A percentile compares a stretch with the other conserved stretches of the same genome.
Conservation (phyloP, 441 rosid genomes). For the Jatropha podagrica region DNA sequence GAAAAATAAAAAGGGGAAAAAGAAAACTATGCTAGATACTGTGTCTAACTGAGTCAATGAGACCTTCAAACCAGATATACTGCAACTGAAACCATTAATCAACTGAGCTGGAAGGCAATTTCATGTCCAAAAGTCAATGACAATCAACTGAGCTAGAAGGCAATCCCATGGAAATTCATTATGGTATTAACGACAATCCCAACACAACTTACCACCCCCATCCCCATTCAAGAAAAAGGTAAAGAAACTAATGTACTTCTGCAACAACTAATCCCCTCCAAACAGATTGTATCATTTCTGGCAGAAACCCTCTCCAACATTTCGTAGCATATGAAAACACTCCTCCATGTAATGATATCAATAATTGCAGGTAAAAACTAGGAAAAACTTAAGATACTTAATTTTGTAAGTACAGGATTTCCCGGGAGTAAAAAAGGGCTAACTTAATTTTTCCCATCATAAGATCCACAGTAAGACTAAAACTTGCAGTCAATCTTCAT, state of each 20-base stretch:
- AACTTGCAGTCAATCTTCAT: neutral
- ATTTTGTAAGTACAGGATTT: neutral
- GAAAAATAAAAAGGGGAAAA: neutral
- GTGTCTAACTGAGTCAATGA: neutral
- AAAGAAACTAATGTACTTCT: neutral
- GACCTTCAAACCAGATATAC: slow-evolving; percentile 1
- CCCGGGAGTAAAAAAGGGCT: neutral
- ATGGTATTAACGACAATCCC: neutral
- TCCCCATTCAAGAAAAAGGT: neutral
- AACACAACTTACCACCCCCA: neutral
- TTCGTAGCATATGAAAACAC: neutral
- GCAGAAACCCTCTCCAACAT: neutral
- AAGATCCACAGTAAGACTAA: neutral
- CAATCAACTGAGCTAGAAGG: too few species aligned
- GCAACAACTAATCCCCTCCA: neutral
- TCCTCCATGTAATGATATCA: neutral
- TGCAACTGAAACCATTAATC: neutral
- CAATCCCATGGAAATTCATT: neutral
- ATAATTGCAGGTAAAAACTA: neutral
- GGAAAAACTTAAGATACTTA: neutral
- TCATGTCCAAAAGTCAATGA: neutral
- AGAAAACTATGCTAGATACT: neutral
- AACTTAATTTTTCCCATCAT: neutral
- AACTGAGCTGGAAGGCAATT: neutral
- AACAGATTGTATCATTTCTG: neutral